These are phyloP conservation scores for Arthrobotrys conoides DNA, from an alignment of 2,329 filamentous ascomycete species.

Conservation along the genomic window DNA sequence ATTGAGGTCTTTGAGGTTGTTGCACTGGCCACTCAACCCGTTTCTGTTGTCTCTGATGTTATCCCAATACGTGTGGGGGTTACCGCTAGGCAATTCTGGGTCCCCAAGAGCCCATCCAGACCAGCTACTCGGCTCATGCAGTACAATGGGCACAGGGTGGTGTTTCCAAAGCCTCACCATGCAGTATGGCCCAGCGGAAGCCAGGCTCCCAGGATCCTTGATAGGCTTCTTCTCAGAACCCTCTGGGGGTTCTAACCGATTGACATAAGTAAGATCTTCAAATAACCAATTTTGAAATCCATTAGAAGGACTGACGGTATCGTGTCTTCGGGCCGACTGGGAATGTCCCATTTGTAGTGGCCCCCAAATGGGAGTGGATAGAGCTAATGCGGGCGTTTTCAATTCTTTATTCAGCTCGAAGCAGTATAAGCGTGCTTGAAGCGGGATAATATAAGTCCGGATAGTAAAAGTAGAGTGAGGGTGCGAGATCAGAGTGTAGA, in stretches of 20 bases:
- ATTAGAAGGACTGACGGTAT: background rate
- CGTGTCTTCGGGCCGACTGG: background rate
- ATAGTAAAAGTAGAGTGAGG: too few relatives aligned
- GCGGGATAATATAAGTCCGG: background rate
- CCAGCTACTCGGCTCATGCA: background rate
- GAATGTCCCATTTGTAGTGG: background rate
- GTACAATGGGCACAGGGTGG: too few relatives aligned
- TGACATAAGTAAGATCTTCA: slow-evolving; percentile 16
- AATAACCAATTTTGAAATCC: background rate
- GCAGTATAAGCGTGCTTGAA: background rate
- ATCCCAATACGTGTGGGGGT: background rate
- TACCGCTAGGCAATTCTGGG: background rate
- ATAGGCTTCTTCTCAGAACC: background rate
- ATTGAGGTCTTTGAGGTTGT: slow-evolving; percentile 25
- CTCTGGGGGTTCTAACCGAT: background rate
- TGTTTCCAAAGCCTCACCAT: background rate
- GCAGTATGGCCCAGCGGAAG: background rate
- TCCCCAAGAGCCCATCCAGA: background rate
- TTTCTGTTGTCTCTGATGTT: slow-evolving; percentile 4
- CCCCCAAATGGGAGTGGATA: background rate
- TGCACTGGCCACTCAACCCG: slow-evolving; percentile 5
- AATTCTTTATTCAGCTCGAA: background rate
- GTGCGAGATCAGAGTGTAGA: too few relatives aligned
- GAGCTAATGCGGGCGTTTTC: background rate
- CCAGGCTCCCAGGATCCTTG: background rate